Evolutionary conservation across 495 filamentous ascomycete species (phyloP), one percentile per base, ranked within the genome.

Genomic region (Penicillium verhagenii): DNA sequence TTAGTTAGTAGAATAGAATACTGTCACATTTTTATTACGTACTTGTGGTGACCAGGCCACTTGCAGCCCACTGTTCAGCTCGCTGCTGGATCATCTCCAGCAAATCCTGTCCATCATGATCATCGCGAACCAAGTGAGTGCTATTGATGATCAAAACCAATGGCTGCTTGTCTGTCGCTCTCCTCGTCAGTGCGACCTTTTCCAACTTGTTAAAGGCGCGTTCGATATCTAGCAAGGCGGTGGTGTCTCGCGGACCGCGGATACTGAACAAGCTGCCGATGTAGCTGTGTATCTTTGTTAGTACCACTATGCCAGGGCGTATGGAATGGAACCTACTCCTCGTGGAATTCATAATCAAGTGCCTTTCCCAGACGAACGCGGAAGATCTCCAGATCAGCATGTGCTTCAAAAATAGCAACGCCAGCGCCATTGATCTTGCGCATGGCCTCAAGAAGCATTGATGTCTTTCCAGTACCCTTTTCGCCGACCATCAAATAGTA

Each of bases 161-260:
- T 16, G 94, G 94, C 6, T 61, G 49, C 51, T 80, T 78, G 7
- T 83, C 81, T 39, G 69, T 71, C 20, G 74, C 63, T n/a, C 86
- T 79, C 35, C 90, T 80, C 52, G 67, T 74, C 18, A 97, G 65
- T 0, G 94, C 94, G 8, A 97, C 89, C 71, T 98, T 98, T 67
- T 98, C 93, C 5, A 98, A 73, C 69, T 97, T 97, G 78, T 98
- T 98, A 71, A 98, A 86, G 1, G 94, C 94, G 14, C 94, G 83
- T 63, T 98, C 94, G 47, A 98, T 96, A 60, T 98, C 94, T 13
- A 98, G 76, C 16, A 98, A 69, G 4, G 94, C 90, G 0, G 89
- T 92, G 2, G 90, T 90, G 59, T 98, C 94, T 18, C 94, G 82
- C 0, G 95, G 94, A 0, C 94, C 94, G 26, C 90, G 84, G 58